A percentile compares a stretch with the other conserved stretches of the same genome.
Evolutionary conservation across 2,329 filamentous ascomycete genomes (phyloP).

Genomic region (Talaromyces islandicus): DNA sequence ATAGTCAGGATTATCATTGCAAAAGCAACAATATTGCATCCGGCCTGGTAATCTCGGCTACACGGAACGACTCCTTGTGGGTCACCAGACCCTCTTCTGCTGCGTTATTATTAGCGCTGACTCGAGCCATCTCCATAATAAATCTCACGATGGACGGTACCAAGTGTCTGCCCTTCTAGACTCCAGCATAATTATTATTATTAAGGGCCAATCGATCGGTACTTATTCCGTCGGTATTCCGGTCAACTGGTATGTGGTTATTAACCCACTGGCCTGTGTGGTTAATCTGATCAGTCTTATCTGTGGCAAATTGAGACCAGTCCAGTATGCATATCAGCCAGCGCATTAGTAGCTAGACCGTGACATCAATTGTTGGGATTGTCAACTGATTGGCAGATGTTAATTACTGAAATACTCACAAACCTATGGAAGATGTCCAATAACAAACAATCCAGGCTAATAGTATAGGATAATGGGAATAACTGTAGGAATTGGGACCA

Average conservation of each 20-base stretch:
- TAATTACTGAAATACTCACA: too few species aligned
- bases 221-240: neutral
- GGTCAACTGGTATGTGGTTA: neutral
- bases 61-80: neutral
- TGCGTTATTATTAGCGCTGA: neutral
- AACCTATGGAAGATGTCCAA: too few species aligned
- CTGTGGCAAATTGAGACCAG: neutral
- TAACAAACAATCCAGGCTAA: too few species aligned
- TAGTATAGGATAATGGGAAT: too few species aligned
- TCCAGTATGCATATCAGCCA: too few species aligned
- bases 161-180: too few species aligned
- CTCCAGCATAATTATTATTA: neutral
- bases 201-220: neutral
- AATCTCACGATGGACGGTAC: neutral
- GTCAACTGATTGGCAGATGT: too few species aligned
- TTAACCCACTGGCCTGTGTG: neutral
- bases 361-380: too few species aligned
- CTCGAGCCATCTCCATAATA: neutral
- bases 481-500: too few species aligned
- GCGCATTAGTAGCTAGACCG: too few species aligned
- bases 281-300: neutral
- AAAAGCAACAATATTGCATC: neutral
- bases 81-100: neutral
- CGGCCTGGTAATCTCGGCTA: neutral
- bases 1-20: too few species aligned